Percentiles rank a stretch among this genome's conserved stretches.
These are phyloP conservation scores for Cladobotryum protrusum DNA, from an alignment of 2,329 filamentous ascomycete genomes.

Conservation along the genomic window DNA sequence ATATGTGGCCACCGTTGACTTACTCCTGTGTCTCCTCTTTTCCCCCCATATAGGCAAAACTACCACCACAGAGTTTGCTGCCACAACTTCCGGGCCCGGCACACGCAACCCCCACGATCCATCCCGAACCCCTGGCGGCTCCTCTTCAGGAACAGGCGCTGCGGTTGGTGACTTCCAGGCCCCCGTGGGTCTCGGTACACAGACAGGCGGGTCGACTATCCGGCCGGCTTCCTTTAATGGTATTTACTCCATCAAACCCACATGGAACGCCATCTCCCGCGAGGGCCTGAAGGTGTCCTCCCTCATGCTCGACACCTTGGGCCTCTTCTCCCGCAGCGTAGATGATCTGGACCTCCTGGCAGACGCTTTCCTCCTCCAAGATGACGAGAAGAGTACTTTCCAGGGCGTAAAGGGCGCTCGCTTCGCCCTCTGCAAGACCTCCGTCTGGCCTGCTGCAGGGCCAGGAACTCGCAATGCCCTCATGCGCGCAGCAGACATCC, in stretches of 20 bases:
- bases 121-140: slow-evolving; percentile 60
- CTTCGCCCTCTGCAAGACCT: slow-evolving; percentile 50
- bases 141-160: slow-evolving; percentile 60
- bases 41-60: slow-evolving; percentile 23
- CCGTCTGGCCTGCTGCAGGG: slow-evolving; percentile 43
- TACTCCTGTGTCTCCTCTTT: neutral
- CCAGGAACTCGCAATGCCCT: slow-evolving; percentile 38
- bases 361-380: slow-evolving; percentile 46
- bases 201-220: slow-evolving; percentile 60
- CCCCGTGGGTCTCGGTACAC: slow-evolving; percentile 55
- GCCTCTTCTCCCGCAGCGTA: slow-evolving; percentile 52
- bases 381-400: slow-evolving; percentile 35
- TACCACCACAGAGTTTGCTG: slow-evolving; percentile 59
- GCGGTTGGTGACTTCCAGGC: slow-evolving; percentile 60
- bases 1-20: neutral
- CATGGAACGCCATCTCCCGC: slow-evolving; percentile 55
- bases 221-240: slow-evolving; percentile 61
- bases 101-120: slow-evolving; percentile 60
- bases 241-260: slow-evolving; percentile 60
- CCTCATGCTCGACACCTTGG: slow-evolving; percentile 55
- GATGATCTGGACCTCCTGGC: slow-evolving; percentile 53
- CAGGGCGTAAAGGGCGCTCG: slow-evolving; percentile 39
- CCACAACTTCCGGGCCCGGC: slow-evolving; percentile 46
- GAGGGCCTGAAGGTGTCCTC: slow-evolving; percentile 57
- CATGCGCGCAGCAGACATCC: slow-evolving; percentile 31